phyloP scores from a whole-genome alignment of 768 basidiomycete genomes.

The Hemileccinum rubropunctum region DNA sequence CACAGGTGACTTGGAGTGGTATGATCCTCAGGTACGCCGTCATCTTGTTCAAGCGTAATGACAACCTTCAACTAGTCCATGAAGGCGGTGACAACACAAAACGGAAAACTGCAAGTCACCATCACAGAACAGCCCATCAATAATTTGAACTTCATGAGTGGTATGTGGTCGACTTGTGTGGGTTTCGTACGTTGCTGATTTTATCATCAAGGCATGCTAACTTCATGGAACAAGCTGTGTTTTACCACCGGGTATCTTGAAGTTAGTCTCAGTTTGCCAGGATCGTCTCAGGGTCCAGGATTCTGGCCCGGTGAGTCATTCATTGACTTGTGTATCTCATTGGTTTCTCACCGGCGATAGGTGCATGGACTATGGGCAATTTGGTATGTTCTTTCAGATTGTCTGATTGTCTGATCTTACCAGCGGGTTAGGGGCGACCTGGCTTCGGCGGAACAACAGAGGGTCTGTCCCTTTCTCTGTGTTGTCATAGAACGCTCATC shows the following conservation, averaged over 20 bases:
- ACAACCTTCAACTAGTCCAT: conserved; percentile 1
- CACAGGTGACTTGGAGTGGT: conserved; percentile 84
- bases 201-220: conserved; percentile 54
- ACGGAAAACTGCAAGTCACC: conserved; percentile 81
- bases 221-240: conserved; percentile 93
- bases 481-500: background rate
- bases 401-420: conserved; percentile 9
- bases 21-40: conserved; percentile 59
- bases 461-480: conserved; percentile 34
- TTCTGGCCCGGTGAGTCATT: conserved; percentile 78
- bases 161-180: conserved; percentile 35
- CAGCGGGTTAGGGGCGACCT: conserved; percentile 61
- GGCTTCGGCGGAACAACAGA: conserved; percentile 91
- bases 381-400: conserved; percentile 26
- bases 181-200: conserved; percentile 4
- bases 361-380: conserved; percentile 79
- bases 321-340: conserved; percentile 4
- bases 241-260: conserved; percentile 93
- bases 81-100: conserved; percentile 66
- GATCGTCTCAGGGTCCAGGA: conserved; percentile 56
- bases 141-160: conserved; percentile 82
- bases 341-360: conserved; percentile 27
- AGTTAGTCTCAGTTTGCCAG: conserved; percentile 74
- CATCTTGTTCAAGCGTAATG: background rate
- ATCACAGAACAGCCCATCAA: conserved; percentile 68